Evolutionary conservation across 495 filamentous ascomycete species (phyloP).

Genomic region (Amniculicola lignicola): DNA sequence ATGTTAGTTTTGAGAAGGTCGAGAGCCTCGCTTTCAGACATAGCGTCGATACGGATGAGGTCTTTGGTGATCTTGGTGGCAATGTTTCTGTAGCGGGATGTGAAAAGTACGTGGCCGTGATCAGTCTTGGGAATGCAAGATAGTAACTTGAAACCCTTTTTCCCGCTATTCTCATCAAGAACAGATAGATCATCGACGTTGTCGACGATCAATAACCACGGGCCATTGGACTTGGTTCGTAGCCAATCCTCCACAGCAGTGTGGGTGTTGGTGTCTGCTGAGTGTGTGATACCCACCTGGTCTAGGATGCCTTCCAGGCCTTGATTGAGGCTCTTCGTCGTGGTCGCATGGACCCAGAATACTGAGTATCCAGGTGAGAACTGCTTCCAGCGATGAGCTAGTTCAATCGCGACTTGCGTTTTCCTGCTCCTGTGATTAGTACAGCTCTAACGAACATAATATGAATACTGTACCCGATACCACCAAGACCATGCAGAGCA

Average conservation of each 20-base stretch:
- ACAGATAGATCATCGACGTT: constrained; percentile 7
- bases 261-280: constrained; percentile 7
- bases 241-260: constrained; percentile 16
- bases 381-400: constrained; percentile 12
- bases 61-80: constrained; percentile 1
- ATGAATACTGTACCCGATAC: constrained; percentile 1
- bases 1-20: constrained; percentile 8
- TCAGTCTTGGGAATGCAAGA: constrained; percentile 15
- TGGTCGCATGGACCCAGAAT: constrained; percentile 12
- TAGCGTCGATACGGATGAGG: constrained; percentile 9
- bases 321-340: neutral
- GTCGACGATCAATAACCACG: constrained; percentile 12
- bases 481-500: constrained; percentile 14
- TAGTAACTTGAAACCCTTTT: constrained; percentile 7
- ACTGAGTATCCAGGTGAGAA: constrained; percentile 8
- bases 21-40: neutral
- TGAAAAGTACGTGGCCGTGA: constrained; percentile 19
- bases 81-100: constrained; percentile 1
- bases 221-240: constrained; percentile 5
- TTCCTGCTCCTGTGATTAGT: constrained; percentile 1
- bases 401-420: constrained; percentile 13
- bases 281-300: neutral
- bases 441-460: neutral
- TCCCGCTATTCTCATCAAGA: constrained; percentile 3
- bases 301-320: constrained; percentile 5